Evolutionary conservation across 1,284 basidiomycete species (phyloP).

Genomic region (Melampsora americana): DNA sequence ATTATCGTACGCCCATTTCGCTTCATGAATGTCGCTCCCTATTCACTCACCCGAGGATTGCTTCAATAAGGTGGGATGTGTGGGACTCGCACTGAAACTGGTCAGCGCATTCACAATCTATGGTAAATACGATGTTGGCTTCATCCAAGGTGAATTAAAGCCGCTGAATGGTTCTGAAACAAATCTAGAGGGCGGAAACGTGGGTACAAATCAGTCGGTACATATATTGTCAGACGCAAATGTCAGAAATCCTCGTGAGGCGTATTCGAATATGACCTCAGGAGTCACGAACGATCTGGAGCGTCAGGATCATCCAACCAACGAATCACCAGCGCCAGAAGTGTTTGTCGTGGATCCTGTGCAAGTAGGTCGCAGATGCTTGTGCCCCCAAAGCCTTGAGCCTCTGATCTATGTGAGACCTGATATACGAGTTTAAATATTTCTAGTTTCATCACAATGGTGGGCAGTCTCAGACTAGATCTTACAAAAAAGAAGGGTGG

Average conservation of each 20-base stretch:
- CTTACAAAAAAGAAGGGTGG: neutral
- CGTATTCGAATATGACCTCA: neutral
- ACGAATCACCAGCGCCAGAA: neutral
- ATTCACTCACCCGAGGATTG: neutral
- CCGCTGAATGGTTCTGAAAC: neutral
- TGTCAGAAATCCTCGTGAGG: neutral
- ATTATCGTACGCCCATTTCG: slow-evolving; percentile 31
- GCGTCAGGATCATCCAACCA: neutral
- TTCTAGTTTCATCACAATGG: neutral
- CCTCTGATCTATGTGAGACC: neutral
- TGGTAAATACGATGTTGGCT: neutral
- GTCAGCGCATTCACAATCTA: slow-evolving; percentile 8
- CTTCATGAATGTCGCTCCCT: neutral
- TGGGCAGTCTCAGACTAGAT: neutral
- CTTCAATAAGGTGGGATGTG: slow-evolving; percentile 15
- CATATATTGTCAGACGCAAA: neutral
- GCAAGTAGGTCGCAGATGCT: neutral
- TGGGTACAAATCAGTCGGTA: neutral
- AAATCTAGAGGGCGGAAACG: neutral
- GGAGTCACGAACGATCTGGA: neutral
- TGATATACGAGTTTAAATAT: neutral
- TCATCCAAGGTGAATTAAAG: too few relatives aligned
- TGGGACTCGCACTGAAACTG: slow-evolving; percentile 8
- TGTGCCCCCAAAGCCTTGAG: neutral
- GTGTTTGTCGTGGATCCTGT: neutral